Evolutionary conservation across 2,329 filamentous ascomycete genomes (phyloP).

Genomic region (Phaeoacremonium minimum): DNA sequence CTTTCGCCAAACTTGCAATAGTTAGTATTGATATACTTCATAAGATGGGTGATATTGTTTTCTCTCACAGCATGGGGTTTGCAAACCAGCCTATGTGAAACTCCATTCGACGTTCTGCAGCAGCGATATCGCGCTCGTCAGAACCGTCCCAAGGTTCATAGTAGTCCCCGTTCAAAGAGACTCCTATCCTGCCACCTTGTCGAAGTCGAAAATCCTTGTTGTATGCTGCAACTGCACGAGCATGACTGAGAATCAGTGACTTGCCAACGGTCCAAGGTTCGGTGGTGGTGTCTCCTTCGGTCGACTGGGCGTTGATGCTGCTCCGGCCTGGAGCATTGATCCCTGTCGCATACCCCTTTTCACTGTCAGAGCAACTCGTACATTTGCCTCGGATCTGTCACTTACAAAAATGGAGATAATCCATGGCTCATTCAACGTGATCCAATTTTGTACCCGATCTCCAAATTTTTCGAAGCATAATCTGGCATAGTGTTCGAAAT

Average conservation of each 20-base stretch:
- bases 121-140: conserved; percentile 71
- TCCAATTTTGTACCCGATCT: conserved; percentile 79
- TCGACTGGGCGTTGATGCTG: conserved; percentile 67
- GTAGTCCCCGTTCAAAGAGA: conserved; percentile 83
- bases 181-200: conserved; percentile 74
- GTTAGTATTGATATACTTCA: too few relatives aligned
- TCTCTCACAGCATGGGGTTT: conserved; percentile 79
- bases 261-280: conserved; percentile 84
- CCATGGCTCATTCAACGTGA: conserved; percentile 89
- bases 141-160: conserved; percentile 78
- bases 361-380: too few relatives aligned
- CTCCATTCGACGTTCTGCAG: conserved; percentile 76
- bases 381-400: too few relatives aligned
- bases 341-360: conserved; percentile 73
- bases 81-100: conserved; percentile 87
- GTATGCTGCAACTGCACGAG: conserved; percentile 75
- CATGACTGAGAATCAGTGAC: conserved; percentile 76
- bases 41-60: too few relatives aligned
- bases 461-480: conserved; percentile 72
- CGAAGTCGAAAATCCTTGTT: conserved; percentile 74
- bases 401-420: conserved; percentile 78
- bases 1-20: too few relatives aligned
- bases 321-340: conserved; percentile 79
- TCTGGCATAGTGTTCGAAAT: conserved; percentile 76
- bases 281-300: conserved; percentile 67